Evolutionary conservation across 768 basidiomycete species (phyloP), one percentile per base, ranked within the genome.

Genomic region (Sarcodon aspratus): DNA sequence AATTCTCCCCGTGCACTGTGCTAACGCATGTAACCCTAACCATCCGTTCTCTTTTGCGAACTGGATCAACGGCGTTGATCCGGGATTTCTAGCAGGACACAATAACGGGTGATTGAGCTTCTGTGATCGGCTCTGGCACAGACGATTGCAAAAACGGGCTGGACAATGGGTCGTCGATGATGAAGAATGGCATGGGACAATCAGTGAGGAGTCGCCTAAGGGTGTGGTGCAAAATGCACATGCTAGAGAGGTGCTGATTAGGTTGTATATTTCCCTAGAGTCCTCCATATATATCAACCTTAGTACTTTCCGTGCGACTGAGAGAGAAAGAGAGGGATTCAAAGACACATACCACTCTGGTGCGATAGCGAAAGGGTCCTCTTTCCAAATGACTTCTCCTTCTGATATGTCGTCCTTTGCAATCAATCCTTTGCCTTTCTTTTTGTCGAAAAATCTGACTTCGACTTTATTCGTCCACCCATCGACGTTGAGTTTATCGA

Each of bases 371-470:
- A 82, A 89, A 1, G 86, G 87, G 57, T 89, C 85, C 59, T 94
- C 90, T 50, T 79, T 82, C 88, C 91, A 93, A 13, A 95, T 61
- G 4, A 78, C 66, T 52, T 93, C 86, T 0, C 84, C 87, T 56
- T 79, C 75, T 21, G 66, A 65, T 47, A 94, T 83, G 32, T 72
- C 68, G 45, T 79, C 75, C 33, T 65, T 75, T 1, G 88, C 87
- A 0, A 93, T 76, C 34, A 95, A 68, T 0, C 91, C 92, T 57
- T 93, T 93, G 3, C 92, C 91, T 57, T 83, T 91, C 50, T 69
- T 68, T 52, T 72, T 70, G 44, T 77, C 71, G 57, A 90, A 90
- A 63, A 79, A 73, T 58, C 69, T 74, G 6, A 88, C 84, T 40
- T 75, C 69, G 9, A 86, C 72, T 57, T 81, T 84, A 10, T 62